These are phyloP conservation scores for Dactylellina cionopaga DNA, from an alignment of 2,329 filamentous ascomycete genomes.

Conservation along the genomic window DNA sequence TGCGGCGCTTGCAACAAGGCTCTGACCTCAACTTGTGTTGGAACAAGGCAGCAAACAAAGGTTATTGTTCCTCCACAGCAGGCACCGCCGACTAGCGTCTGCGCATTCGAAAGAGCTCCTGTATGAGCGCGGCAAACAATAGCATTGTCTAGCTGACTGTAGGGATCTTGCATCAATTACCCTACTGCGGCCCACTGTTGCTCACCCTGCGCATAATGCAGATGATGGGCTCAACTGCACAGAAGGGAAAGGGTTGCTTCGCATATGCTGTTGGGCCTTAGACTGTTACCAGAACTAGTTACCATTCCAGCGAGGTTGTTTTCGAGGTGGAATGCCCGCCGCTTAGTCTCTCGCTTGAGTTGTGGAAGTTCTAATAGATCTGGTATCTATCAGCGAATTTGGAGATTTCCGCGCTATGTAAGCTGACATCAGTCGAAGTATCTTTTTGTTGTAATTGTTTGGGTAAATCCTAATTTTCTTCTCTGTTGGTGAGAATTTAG, in stretches of 20 bases:
- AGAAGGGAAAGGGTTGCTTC: neutral
- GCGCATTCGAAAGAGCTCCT: slow-evolving; percentile 31
- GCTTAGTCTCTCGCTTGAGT: neutral
- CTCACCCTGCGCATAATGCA: slow-evolving; percentile 13
- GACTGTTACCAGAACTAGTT: neutral
- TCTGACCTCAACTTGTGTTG: slow-evolving; percentile 10
- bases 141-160: slow-evolving; percentile 28
- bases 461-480: no score
- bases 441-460: no score
- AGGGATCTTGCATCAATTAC: neutral
- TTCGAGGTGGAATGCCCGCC: neutral
- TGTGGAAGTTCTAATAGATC: no score
- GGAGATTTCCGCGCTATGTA: no score
- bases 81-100: slow-evolving; percentile 35
- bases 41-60: slow-evolving; percentile 1
- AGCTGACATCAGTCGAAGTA: no score
- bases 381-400: no score
- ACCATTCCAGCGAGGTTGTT: neutral
- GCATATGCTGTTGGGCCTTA: neutral
- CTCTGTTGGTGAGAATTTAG: no score
- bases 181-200: neutral
- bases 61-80: slow-evolving; percentile 22
- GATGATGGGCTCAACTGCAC: neutral
- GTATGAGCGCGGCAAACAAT: slow-evolving; percentile 46
- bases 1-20: slow-evolving; percentile 40